phyloP scores from a whole-genome alignment of 129 eudicot genomes.

The Flaveria sonorensis region DNA sequence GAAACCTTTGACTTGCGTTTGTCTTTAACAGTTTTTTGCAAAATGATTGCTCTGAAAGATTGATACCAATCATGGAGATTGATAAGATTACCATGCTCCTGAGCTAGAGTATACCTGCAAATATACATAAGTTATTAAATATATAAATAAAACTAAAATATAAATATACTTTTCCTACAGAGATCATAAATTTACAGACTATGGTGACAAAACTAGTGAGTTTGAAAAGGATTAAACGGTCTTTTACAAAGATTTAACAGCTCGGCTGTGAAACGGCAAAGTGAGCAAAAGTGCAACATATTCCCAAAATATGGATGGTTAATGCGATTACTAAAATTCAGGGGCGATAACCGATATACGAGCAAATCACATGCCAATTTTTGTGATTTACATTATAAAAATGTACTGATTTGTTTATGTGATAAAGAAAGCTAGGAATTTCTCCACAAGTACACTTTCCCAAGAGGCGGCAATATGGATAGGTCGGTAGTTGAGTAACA shows the following conservation, averaged over 20 bases:
- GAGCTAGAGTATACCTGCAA: constrained; percentile 80
- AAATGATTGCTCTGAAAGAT: constrained; percentile 61
- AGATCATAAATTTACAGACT: neutral
- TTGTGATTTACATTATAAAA: neutral
- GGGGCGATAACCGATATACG: no score
- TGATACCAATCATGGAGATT: constrained; percentile 91
- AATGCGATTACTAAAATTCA: no score
- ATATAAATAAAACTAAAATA: neutral
- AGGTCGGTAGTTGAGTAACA: neutral
- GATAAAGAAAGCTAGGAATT: neutral
- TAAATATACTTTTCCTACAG: neutral
- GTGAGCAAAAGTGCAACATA: no score
- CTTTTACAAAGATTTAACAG: no score
- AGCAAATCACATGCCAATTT: neutral
- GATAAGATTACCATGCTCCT: constrained; percentile 92
- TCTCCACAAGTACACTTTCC: neutral
- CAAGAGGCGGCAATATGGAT: neutral
- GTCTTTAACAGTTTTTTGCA: constrained; percentile 30
- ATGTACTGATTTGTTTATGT: neutral
- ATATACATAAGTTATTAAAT: neutral
- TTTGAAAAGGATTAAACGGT: no score
- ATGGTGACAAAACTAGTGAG: no score
- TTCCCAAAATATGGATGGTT: no score
- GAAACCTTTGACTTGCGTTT: constrained; percentile 53
- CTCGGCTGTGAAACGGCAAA: no score